phyloP scores from a whole-genome alignment of 2,329 filamentous ascomycete species.

The Domatiomyces catenatus region DNA sequence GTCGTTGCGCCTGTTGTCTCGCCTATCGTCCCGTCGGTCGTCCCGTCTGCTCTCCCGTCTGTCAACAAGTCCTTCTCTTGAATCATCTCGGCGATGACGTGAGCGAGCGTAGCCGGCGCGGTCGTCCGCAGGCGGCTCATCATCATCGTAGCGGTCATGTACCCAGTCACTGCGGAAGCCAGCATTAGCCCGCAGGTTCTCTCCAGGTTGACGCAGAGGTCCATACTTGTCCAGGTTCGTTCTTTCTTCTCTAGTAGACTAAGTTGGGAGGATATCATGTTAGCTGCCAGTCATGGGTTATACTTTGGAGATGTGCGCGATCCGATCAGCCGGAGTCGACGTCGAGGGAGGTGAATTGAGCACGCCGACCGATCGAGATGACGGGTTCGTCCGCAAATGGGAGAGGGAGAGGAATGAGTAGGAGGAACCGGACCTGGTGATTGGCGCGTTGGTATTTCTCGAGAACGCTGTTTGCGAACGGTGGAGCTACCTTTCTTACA shows the following conservation, averaged over 20 bases:
- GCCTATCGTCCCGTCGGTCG: conserved; percentile 20
- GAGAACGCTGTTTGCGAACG: conserved; percentile 7
- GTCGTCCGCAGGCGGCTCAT: conserved; percentile 42
- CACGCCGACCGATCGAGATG: conserved; percentile 11
- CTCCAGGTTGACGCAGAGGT: background rate
- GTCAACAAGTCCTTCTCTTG: conserved; percentile 6
- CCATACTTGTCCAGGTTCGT: conserved; percentile 32
- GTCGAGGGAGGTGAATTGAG: conserved; percentile 8
- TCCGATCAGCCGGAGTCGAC: conserved; percentile 18
- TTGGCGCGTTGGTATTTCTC: background rate
- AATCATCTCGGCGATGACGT: conserved; percentile 20
- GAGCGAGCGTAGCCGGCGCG: conserved; percentile 4
- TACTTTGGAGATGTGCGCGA: conserved; percentile 21
- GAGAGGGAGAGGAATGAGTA: conserved; percentile 25
- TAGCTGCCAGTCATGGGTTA: conserved; percentile 29
- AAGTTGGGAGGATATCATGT: conserved; percentile 27
- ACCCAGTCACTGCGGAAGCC: conserved; percentile 61
- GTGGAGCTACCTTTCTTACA: conserved; percentile 63
- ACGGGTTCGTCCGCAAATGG: conserved; percentile 8
- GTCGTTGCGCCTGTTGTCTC: conserved; percentile 8
- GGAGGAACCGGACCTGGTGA: conserved; percentile 18
- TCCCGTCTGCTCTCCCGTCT: conserved; percentile 8
- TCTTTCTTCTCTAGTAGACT: conserved; percentile 31
- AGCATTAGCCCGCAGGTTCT: conserved; percentile 4
- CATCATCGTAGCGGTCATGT: conserved; percentile 74